Percentiles rank a stretch among this genome's conserved stretches.
These are phyloP conservation scores for Aleurites moluccanus DNA, from an alignment of 441 rosid species.

Conservation along the genomic window DNA sequence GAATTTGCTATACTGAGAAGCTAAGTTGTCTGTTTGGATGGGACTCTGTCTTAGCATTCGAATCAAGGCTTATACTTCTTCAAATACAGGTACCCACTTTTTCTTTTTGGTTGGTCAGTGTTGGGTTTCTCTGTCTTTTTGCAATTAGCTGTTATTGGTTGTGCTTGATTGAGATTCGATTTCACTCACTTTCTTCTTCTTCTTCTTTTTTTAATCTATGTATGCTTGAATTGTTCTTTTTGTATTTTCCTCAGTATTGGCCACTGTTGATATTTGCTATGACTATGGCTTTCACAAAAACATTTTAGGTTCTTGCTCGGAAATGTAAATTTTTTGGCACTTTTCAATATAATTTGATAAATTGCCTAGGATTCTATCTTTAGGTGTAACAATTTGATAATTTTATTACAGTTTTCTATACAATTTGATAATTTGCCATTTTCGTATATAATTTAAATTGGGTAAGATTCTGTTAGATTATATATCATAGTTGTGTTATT, in stretches of 20 bases:
- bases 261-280: neutral
- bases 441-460: no score
- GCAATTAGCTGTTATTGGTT: neutral
- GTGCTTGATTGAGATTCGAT: neutral
- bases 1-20: neutral
- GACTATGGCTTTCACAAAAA: neutral
- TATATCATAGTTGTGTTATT: neutral
- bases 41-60: slow-evolving; percentile 25
- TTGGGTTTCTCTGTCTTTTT: neutral
- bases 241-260: neutral
- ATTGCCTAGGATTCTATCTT: neutral
- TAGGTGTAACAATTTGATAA: no score
- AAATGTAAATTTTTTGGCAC: neutral
- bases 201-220: neutral
- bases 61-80: slow-evolving; percentile 28
- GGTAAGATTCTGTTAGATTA: no score
- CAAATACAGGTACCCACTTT: slow-evolving; percentile 22
- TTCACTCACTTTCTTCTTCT: neutral
- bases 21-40: slow-evolving; percentile 13
- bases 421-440: no score
- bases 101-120: neutral
- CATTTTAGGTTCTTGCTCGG: neutral
- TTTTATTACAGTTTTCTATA: no score
- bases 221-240: neutral
- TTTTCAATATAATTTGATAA: neutral